phyloP scores from a whole-genome alignment of 495 filamentous ascomycete species.

The Penicillium waksmanii region DNA sequence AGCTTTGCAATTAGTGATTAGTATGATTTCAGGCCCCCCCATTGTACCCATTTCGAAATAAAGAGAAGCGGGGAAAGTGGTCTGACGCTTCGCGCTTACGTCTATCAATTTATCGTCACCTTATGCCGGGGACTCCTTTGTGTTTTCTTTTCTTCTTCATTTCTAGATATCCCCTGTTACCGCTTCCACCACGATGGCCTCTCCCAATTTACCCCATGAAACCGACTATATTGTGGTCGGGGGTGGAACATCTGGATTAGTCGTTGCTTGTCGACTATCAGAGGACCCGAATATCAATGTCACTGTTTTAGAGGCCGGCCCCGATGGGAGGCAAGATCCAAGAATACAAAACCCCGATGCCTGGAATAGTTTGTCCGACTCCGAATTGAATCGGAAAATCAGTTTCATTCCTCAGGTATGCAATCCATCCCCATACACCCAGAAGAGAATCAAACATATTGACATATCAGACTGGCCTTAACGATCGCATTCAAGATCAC shows the following conservation, averaged over 20 bases:
- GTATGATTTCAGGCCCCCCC: too few species aligned
- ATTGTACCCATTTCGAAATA: too few species aligned
- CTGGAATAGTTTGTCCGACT: conserved; percentile 41
- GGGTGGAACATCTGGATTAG: conserved; percentile 53
- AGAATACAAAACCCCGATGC: conserved; percentile 45
- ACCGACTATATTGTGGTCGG: conserved; percentile 43
- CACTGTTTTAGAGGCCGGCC: conserved; percentile 58
- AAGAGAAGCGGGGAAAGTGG: background rate
- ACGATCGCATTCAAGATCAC: conserved; percentile 28
- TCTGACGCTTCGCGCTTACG: background rate
- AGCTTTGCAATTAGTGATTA: too few species aligned
- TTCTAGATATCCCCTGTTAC: background rate
- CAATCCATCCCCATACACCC: background rate
- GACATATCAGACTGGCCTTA: conserved; percentile 24
- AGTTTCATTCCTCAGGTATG: conserved; percentile 52
- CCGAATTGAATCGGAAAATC: conserved; percentile 60
- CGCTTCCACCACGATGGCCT: conserved; percentile 9
- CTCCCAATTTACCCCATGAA: conserved; percentile 7
- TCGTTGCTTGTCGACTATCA: conserved; percentile 51
- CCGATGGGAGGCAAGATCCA: conserved; percentile 45
- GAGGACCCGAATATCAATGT: conserved; percentile 46
- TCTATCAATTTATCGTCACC: background rate
- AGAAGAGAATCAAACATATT: background rate
- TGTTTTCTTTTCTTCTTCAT: too few species aligned
- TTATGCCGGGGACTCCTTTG: background rate